Conservation (phyloP, 2,329 filamentous ascomycete genomes). For the Calycina herbarum region DNA sequence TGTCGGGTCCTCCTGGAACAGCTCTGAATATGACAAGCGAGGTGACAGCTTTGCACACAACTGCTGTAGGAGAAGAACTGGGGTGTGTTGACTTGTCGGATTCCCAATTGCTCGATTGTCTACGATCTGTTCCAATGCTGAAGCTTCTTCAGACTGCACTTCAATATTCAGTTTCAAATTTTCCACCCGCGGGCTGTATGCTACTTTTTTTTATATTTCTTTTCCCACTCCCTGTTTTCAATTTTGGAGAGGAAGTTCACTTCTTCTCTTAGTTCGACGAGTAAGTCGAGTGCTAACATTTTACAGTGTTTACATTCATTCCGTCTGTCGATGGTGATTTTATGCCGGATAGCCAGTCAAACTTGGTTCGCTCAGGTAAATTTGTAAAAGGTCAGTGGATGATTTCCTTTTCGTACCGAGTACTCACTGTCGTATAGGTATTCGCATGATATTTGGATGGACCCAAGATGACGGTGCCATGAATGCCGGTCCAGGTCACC, state of each 20-base stretch:
- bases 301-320: not conserved
- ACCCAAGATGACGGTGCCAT: not conserved
- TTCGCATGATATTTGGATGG: not conserved
- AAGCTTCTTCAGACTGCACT: conserved; percentile 13
- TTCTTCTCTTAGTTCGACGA: no score
- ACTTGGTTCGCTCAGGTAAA: not conserved
- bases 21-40: conserved; percentile 6
- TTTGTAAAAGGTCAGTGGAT: not conserved
- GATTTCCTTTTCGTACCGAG: no score
- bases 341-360: not conserved
- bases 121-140: conserved; percentile 10
- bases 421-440: not conserved
- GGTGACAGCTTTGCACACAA: not conserved
- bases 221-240: no score
- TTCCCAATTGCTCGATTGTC: not conserved
- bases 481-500: not conserved
- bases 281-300: no score
- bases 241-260: no score
- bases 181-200: not conserved
- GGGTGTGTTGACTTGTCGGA: not conserved
- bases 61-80: not conserved
- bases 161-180: conserved; percentile 14
- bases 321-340: not conserved
- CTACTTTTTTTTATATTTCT: no score
- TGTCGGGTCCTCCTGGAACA: conserved; percentile 6